Base-by-base conservation (phyloP, 345 rosid species). In the Hibiscus tridactylites region DNA sequence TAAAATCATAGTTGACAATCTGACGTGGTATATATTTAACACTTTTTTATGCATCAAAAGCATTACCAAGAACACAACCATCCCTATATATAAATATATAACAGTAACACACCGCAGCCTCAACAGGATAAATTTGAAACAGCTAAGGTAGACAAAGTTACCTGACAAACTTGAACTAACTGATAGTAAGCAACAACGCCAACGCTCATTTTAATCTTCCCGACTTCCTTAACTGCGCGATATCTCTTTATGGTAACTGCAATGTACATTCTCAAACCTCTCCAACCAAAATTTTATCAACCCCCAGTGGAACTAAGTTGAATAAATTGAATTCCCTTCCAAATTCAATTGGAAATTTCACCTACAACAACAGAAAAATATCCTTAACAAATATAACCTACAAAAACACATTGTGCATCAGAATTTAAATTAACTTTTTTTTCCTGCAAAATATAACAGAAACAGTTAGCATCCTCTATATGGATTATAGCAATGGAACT, bases 101-200 rank as follows among this genome's bases (percentile, higher is more conserved):
- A 49, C 53, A 49, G 53, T 49, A 16, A 49, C 58, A 49, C 21
- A 9, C 53, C 16, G 37, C 42, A 67, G 29, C 7, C 15, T 11
- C 35, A 47, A 0, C 21, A 56, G 4, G 47, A 17, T n/a, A 65
- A 73, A 73, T 15, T 5, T 10, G 1, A 42, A 73, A 61, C 31
- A 73, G 28, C 44, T 8, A 28, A 63, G 53, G 35, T 16, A 35
- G 16, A 42, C 5, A 57, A 39, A 33, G 6, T 78, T 82, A 90
- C 98, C 94, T 92, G 96, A 81, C 96, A 92, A 90, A 90, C 87
- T 90, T 88, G 94, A 82, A 90, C 84, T 79, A 80, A 80, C 79
- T 86, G 94, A 82, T 84, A 87, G 80, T 81, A 86, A 17, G 84
- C 85, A 83, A 87, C 72, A 71, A 92, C 76, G 77, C 96, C 83